Evolutionary conservation across 2,329 filamentous ascomycete genomes (phyloP), one percentile per base, ranked within the genome.

Genomic region (Paramyrothecium sp.): DNA sequence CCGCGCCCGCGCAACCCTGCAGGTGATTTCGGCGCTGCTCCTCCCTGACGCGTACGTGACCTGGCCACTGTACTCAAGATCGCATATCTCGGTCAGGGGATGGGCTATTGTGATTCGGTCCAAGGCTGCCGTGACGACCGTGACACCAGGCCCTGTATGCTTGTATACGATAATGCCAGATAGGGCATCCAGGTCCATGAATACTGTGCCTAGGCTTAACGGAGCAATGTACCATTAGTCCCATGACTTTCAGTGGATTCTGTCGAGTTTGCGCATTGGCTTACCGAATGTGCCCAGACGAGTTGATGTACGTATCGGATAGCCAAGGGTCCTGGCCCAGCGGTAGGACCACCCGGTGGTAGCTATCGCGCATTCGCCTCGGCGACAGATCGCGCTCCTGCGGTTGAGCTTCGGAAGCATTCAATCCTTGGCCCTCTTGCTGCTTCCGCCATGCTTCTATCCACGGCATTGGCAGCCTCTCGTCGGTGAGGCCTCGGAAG

Each of bases 151-250:
- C 73, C 90, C 66, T 77, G 82, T 73, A 78, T 87, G 76, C 60
- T 89, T 90, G 72, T 92, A 88, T 19, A 90, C 89, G 56, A 93
- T 84, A 51, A 92, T 84, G 11, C 90, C 90, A 1, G 89, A 89
- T 8, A 93, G 74, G 0, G 90, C 90, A 72, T 93, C 90, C 2
- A 93, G 80, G 61, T 93, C 90, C 89, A 92, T 92, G 60, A 93
- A 85, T 17, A 93, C 76, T 0, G 89, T 87, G 0, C 90, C 90
- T 8, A 92, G 78, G 54, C 67, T 69, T 8, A 20, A 46, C 26
- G 23, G 49, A 10, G 53, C n/a, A 33, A 4, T 20, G 7, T 0
- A 49, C 3, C 1, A 13, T 50, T 2, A 44, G n/a, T 49, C 10
- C 21, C 21, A 13, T 26, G 19, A 2, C 17, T 33, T 5, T 1